Evolutionary conservation across 331 rosid species (phyloP).

Genomic region (Quercus tomentella): DNA sequence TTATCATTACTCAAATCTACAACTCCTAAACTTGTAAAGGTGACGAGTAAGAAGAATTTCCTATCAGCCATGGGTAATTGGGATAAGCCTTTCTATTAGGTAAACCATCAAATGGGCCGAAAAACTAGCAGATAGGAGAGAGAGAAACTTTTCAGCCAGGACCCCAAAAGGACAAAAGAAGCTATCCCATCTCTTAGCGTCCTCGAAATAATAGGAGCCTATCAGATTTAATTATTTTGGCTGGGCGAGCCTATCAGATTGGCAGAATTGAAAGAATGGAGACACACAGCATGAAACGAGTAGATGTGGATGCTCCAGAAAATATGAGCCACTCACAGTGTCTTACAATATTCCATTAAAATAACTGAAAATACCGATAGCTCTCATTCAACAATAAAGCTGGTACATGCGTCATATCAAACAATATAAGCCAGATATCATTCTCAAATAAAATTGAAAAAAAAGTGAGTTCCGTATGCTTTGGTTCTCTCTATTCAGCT

Average conservation of each 20-base stretch:
- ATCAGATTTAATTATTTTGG: neutral
- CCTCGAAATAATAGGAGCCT: neutral
- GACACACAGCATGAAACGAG: neutral
- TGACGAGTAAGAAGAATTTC: no score
- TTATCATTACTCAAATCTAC: no score
- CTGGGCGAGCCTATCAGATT: neutral
- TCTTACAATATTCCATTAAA: neutral
- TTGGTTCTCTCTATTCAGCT: neutral
- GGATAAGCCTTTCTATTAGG: no score
- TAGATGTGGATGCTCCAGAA: neutral
- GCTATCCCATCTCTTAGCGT: neutral
- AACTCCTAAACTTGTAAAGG: rapidly evolving
- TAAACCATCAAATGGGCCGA: no score
- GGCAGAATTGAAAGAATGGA: neutral
- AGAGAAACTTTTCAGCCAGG: no score
- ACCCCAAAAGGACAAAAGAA: neutral
- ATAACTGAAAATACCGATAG: neutral
- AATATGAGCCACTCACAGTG: neutral
- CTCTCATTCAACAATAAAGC: neutral
- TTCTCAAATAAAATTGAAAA: neutral
- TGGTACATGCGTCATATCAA: neutral
- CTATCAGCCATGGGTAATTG: no score
- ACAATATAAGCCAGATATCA: neutral
- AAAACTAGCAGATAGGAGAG: no score
- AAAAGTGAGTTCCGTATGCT: neutral